A percentile compares a stretch with the other conserved stretches of the same genome.
phyloP scores from a whole-genome alignment of 345 rosid species.

The Eucalyptus lansdowneana region DNA sequence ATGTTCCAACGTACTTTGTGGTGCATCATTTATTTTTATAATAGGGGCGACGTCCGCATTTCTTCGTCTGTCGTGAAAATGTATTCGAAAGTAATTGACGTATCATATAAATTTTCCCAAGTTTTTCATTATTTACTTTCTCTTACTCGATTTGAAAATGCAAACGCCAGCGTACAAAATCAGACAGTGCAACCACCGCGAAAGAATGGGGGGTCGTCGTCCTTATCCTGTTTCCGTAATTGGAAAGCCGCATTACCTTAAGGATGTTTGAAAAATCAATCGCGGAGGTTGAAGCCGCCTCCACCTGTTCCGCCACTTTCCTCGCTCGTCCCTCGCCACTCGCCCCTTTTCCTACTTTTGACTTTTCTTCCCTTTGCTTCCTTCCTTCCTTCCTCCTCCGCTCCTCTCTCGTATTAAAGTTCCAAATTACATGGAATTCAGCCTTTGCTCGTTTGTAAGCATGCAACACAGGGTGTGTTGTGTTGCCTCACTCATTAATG shows the following conservation, averaged over 20 bases:
- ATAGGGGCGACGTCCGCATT: background rate
- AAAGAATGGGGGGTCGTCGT: background rate
- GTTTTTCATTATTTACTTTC: too few species aligned
- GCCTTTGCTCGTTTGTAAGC: background rate
- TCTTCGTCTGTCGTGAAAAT: background rate
- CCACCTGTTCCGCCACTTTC: background rate
- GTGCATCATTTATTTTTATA: background rate
- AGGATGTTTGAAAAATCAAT: background rate
- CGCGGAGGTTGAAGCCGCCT: background rate
- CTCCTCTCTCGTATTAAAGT: background rate
- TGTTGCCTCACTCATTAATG: background rate
- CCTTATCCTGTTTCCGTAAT: background rate
- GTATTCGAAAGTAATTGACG: accelerated
- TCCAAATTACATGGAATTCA: background rate
- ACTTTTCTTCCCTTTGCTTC: background rate
- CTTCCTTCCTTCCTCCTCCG: background rate
- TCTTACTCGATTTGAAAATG: too few species aligned
- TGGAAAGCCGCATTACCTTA: background rate
- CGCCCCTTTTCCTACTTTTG: background rate
- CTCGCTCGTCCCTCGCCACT: background rate
- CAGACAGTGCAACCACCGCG: background rate
- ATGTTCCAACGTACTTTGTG: accelerated
- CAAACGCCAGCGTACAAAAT: too few species aligned
- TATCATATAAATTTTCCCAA: background rate
- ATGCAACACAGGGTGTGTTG: background rate